A percentile compares a stretch with the other conserved stretches of the same genome.
Evolutionary conservation across 495 filamentous ascomycete species (phyloP).

Genomic region (Lindgomyces ingoldianus): DNA sequence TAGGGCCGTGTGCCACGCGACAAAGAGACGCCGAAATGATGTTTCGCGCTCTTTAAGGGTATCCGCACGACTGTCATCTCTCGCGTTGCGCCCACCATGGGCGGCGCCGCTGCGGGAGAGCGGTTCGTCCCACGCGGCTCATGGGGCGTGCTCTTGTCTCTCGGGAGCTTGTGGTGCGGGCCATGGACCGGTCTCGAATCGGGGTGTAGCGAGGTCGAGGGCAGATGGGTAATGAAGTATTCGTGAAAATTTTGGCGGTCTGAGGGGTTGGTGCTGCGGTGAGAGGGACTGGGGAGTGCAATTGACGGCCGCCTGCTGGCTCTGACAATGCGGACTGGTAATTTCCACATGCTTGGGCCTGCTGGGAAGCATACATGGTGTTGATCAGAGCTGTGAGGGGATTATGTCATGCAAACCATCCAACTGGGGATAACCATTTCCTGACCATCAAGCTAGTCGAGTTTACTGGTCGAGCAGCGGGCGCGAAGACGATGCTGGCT

Average conservation of each 20-base stretch:
- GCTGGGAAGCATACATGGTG: slow-evolving; percentile 28
- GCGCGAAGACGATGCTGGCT: background rate
- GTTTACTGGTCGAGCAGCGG: background rate
- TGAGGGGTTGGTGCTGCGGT: background rate
- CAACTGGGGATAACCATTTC: slow-evolving; percentile 20
- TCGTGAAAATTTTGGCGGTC: slow-evolving; percentile 72
- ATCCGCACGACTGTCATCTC: slow-evolving; percentile 98
- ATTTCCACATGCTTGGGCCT: slow-evolving; percentile 35
- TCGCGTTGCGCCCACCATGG: slow-evolving; percentile 49
- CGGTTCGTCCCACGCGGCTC: slow-evolving; percentile 57
- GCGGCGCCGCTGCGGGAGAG: slow-evolving; percentile 40
- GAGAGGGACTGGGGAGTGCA: background rate
- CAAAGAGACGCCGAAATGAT: slow-evolving; percentile 82
- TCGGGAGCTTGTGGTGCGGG: slow-evolving; percentile 80
- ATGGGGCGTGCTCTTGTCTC: slow-evolving; percentile 80
- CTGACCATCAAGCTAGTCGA: background rate
- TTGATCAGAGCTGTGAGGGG: background rate
- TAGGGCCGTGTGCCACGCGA: slow-evolving; percentile 78
- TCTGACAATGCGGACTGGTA: slow-evolving; percentile 18
- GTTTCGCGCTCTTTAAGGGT: slow-evolving; percentile 87
- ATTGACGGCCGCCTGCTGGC: slow-evolving; percentile 17
- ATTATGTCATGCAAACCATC: slow-evolving; percentile 3
- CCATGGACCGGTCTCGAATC: slow-evolving; percentile 66
- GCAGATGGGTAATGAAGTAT: slow-evolving; percentile 95
- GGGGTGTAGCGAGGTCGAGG: slow-evolving; percentile 88